These are phyloP conservation scores for Albugo laibachii DNA, from an alignment of 352 stramenopile species.

Conservation along the genomic window DNA sequence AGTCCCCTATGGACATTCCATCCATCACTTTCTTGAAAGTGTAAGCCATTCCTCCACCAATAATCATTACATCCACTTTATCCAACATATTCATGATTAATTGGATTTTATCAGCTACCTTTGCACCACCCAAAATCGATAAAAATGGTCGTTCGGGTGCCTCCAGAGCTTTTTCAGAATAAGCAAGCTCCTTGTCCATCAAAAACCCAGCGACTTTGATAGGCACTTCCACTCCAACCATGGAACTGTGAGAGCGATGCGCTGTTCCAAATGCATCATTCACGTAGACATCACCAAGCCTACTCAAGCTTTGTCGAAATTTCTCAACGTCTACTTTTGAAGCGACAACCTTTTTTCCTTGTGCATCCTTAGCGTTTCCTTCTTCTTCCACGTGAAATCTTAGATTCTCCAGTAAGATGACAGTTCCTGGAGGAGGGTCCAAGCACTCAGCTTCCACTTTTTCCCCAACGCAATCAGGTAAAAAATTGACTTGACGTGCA, in stretches of 20 bases:
- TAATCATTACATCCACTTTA: conserved; percentile 97
- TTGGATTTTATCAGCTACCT: conserved; percentile 99
- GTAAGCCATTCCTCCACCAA: conserved; percentile 99
- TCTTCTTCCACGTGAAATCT: conserved; percentile 97
- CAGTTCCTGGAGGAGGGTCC: conserved; percentile 37
- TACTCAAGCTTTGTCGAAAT: conserved; percentile 84
- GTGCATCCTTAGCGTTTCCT: conserved; percentile 64
- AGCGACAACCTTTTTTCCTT: conserved; percentile 69
- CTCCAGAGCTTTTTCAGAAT: conserved; percentile 98
- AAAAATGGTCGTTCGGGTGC: conserved; percentile 90
- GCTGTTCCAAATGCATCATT: conserved; percentile 99
- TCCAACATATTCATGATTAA: conserved; percentile 99
- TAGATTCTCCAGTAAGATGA: conserved; percentile 98
- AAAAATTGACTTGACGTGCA: conserved; percentile 80
- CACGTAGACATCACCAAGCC: conserved; percentile 94
- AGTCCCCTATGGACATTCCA: conserved; percentile 89
- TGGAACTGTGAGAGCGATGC: conserved; percentile 96
- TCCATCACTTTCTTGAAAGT: conserved; percentile 99
- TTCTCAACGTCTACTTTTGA: conserved; percentile 86
- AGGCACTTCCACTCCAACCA: conserved; percentile 88
- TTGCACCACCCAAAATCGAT: conserved; percentile 97
- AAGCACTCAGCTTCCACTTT: conserved; percentile 69
- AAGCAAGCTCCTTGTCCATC: conserved; percentile 99
- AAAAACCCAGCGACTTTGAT: conserved; percentile 89
- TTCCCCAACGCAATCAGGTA: conserved; percentile 90